phyloP scores from a whole-genome alignment of 768 basidiomycete species.

The Kwoniella pini region DNA sequence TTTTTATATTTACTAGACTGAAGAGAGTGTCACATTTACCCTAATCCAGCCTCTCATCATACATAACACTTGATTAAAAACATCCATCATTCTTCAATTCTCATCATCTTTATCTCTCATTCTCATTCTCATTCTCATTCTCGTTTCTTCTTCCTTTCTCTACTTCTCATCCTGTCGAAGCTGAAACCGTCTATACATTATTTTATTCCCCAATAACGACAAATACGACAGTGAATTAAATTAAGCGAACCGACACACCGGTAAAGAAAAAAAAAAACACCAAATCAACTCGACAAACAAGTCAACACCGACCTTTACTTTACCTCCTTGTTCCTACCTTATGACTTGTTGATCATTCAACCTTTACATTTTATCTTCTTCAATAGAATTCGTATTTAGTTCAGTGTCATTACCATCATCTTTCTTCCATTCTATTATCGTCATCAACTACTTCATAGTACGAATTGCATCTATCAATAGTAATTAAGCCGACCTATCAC shows the following conservation, averaged over 20 bases:
- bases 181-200: neutral
- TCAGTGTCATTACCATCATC: neutral
- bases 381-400: neutral
- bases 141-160: neutral
- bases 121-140: constrained; percentile 1
- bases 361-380: neutral
- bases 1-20: constrained; percentile 1
- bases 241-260: constrained; percentile 7
- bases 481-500: neutral
- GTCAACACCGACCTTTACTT: neutral
- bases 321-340: constrained; percentile 2
- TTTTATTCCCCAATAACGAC: no score
- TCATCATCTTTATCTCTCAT: neutral
- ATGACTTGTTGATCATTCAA: constrained; percentile 13
- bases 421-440: neutral
- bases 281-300: constrained; percentile 17
- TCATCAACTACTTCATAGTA: neutral
- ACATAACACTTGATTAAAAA: neutral
- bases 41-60: constrained; percentile 2
- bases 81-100: no score
- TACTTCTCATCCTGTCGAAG: neutral
- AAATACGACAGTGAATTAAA: no score
- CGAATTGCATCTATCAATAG: neutral
- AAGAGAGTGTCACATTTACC: neutral
- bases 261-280: neutral